Percentiles rank a stretch among this genome's conserved stretches.
Conservation (phyloP, 139 green algal species). For the Gonium pectorale region DNA sequence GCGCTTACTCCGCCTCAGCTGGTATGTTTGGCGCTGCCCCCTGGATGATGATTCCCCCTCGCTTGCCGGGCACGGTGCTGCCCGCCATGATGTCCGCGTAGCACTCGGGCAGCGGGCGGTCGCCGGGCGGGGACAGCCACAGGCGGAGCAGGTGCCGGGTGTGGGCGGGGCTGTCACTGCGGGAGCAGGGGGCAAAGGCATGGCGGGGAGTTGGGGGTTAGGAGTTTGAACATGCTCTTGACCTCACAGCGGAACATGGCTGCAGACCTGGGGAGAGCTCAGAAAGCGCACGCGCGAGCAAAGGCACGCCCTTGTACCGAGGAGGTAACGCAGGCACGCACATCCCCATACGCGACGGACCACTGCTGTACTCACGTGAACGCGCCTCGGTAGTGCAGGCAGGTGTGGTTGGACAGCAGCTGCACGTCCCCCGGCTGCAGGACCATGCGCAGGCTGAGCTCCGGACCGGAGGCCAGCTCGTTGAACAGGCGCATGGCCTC, state of each 20-base stretch:
- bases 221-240: no score
- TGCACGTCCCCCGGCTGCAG: conserved; percentile 79
- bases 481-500: conserved; percentile 62
- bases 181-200: not conserved
- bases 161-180: conserved; percentile 42
- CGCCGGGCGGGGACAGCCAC: conserved; percentile 69
- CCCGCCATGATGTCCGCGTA: conserved; percentile 64
- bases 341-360: no score
- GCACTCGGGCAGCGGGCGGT: conserved; percentile 63
- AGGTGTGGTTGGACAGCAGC: conserved; percentile 75
- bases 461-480: conserved; percentile 55
- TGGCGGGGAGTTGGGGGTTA: not conserved
- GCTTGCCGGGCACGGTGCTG: conserved; percentile 44
- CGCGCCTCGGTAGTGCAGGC: conserved; percentile 64
- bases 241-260: no score
- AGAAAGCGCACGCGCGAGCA: no score
- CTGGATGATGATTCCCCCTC: conserved; percentile 63
- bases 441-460: conserved; percentile 63
- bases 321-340: no score
- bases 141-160: conserved; percentile 79
- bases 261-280: no score
- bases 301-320: no score
- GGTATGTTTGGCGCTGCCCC: conserved; percentile 44
- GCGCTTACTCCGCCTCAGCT: conserved; percentile 61
- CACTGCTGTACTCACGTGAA: conserved; percentile 48